Evolutionary conservation across 2,329 filamentous ascomycete genomes (phyloP), one percentile per base, ranked within the genome.

Genomic region (Colletotrichum abscissum): DNA sequence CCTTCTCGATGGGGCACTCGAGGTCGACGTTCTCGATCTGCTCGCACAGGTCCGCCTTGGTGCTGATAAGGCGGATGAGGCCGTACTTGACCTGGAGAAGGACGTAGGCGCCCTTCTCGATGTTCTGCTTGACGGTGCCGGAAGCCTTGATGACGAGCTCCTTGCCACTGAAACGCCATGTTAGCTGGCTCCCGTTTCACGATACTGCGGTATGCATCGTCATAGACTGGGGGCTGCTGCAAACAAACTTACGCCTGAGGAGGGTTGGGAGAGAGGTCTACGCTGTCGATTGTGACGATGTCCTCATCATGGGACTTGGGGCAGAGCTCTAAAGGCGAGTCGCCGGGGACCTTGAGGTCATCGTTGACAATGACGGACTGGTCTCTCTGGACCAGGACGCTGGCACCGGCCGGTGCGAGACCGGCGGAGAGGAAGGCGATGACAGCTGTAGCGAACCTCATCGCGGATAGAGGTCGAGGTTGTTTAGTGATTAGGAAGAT

Each of bases 41-140:
- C 74, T 98, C 94, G 87, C 97, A 99, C 49, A 98, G 90, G 80
- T 98, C 93, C 79, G 92, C 92, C 77, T 88, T 90, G 76, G 93
- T 93, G 82, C 90, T 94, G 83, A 99, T 91, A 76, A 99, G 90
- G 68, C 92, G 94, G 83, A 99, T 98, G 76, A 98, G 88, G 74
- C 96, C 96, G 83, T 97, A 98, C 86, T 98, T 98, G 85, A 99
- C 96, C 77, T 92, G 89, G 54, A 99, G 83, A 60, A 92, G 88
- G 75, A 98, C 93, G 78, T 94, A 94, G 73, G 96, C 94, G 72
- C 95, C 96, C 72, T 95, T 82, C 68, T 91, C 89, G 76, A 99
- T 91, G 64, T 88, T 84, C 79, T 97, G 84, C 77, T 88, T 89
- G 76, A 98, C 89, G n/a, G 86, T 90, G 70, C 96, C 97, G 38